Evolutionary conservation across 2,329 filamentous ascomycete genomes (phyloP), one percentile per base, ranked within the genome.

Genomic region (Pseudonectria buxi): DNA sequence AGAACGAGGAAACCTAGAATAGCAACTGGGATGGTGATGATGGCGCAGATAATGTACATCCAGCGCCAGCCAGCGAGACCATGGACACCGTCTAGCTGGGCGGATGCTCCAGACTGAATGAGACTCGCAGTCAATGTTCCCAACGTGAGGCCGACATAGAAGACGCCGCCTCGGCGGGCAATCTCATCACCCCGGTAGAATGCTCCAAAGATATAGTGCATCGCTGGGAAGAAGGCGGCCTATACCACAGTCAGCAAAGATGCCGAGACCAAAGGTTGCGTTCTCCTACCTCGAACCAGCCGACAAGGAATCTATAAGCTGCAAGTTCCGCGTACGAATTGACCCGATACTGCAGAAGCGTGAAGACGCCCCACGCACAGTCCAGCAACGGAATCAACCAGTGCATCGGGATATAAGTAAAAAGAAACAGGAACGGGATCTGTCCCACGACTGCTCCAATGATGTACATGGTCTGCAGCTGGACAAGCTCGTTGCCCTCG

Each of bases 11-110:
- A 67, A 0, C 73, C 72, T 1, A 70, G 43, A 4, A 76, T 56
- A 0, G 68, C 70, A 4, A 76, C 55, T 0, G 72, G 71, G 10
- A 78, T 68, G 2, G 74, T 77, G 38, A 78, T 71, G 5, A 76
- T 38, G 4, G 69, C 59, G 33, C 63, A 64, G 48, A 74, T 70
- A 30, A 74, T 69, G 45, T 74, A 76, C 59, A 76, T 71, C 73
- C 72, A 77, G n/a, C 69, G 55, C 67, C 69, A 72, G 1, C 68
- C 69, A 1, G 61, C 61, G 0, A 72, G 55, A 0, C 69, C 69
- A 15, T 64, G 52, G 4, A 70, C 56, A 1, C 64, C 67, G 25
- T 69, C 57, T 0, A 70, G 55, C 1, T 59, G 50, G 1, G 56
- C 44, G 1, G 61, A 63, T 3, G 66, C 59, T 0, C 61, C 66